Conservation (phyloP, 306 rosid species). For the Cotoneaster glaucophyllus region DNA sequence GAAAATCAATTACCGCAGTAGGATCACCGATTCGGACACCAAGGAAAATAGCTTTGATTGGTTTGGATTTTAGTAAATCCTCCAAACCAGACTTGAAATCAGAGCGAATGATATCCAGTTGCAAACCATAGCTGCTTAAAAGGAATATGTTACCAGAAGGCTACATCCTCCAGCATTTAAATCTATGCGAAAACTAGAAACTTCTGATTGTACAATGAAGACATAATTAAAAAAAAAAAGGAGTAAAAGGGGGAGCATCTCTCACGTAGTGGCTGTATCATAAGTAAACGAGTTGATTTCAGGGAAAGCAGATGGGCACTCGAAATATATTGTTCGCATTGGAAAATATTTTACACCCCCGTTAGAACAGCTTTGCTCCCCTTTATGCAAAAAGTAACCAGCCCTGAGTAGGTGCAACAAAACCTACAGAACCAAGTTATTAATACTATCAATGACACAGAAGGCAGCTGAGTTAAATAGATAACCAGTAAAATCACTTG, state of each 20-base stretch:
- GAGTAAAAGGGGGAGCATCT: conserved; percentile 20
- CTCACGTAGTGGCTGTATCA: conserved; percentile 67
- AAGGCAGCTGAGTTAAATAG: background rate
- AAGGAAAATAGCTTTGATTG: conserved; percentile 85
- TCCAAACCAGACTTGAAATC: conserved; percentile 97
- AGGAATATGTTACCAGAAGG: conserved; percentile 16
- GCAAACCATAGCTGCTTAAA: conserved; percentile 74
- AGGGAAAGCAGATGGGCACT: conserved; percentile 68
- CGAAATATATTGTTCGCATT: conserved; percentile 83
- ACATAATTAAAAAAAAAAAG: conserved; percentile 5
- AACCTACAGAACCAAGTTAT: conserved; percentile 53
- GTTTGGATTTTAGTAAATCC: conserved; percentile 64
- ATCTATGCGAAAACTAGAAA: background rate
- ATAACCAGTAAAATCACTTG: conserved; percentile 11
- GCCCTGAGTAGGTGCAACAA: conserved; percentile 93
- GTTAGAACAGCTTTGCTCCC: conserved; percentile 48
- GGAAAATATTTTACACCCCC: conserved; percentile 59
- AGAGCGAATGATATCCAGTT: conserved; percentile 66
- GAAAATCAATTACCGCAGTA: conserved; percentile 67
- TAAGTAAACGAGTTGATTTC: conserved; percentile 84
- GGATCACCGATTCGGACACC: conserved; percentile 98
- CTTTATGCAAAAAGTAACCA: conserved; percentile 70
- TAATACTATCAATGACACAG: conserved; percentile 16
- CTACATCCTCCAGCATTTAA: conserved; percentile 5
- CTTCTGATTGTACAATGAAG: background rate